Conservation (phyloP, 495 filamentous ascomycete genomes). For the Neurospora sp. region DNA sequence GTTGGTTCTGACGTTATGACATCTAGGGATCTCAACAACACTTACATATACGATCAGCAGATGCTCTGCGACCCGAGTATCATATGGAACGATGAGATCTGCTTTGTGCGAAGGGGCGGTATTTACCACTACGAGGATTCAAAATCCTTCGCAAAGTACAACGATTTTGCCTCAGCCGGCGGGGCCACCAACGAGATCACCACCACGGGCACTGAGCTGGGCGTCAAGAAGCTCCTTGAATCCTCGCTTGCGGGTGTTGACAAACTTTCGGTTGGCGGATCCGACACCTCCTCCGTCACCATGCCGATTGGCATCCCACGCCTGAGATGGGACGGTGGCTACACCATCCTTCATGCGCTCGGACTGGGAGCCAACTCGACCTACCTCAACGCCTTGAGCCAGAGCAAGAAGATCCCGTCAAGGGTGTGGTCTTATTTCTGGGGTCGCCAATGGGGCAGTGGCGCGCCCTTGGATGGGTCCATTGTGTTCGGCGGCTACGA, state of each 20-base stretch:
- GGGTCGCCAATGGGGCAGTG: conserved; percentile 28
- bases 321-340: conserved; percentile 10
- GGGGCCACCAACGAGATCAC: conserved; percentile 10
- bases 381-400: conserved; percentile 24
- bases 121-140: conserved; percentile 9
- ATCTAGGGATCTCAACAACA: conserved; percentile 15
- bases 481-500: conserved; percentile 39
- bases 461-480: conserved; percentile 25
- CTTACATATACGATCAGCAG: conserved; percentile 17
- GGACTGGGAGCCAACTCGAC: conserved; percentile 35
- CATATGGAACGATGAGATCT: conserved; percentile 14
- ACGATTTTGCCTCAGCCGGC: conserved; percentile 9
- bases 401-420: conserved; percentile 26
- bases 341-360: conserved; percentile 12
- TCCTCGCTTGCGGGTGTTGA: conserved; percentile 9
- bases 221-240: conserved; percentile 7
- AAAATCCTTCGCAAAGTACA: conserved; percentile 5
- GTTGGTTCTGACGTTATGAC: neutral
- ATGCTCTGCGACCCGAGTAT: conserved; percentile 7
- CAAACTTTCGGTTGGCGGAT: neutral
- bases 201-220: conserved; percentile 4
- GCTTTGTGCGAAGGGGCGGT: conserved; percentile 9
- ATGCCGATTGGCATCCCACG: conserved; percentile 14
- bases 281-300: neutral
- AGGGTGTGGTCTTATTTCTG: conserved; percentile 32